phyloP scores from a whole-genome alignment of 768 basidiomycete genomes.

The Naganishia friedmannii region DNA sequence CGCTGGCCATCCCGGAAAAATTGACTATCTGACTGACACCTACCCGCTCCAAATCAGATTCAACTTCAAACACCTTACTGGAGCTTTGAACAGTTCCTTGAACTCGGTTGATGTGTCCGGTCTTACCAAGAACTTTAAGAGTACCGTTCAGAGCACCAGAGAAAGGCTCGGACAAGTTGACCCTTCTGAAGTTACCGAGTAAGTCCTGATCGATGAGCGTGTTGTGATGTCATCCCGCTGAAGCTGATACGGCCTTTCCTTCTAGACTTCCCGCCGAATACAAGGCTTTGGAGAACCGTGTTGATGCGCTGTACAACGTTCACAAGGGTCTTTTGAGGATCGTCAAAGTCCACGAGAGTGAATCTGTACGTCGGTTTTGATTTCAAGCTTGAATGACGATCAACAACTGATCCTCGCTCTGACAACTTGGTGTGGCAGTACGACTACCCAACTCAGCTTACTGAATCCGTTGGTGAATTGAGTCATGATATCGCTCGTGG shows the following conservation, averaged over 20 bases:
- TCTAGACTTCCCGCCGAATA: constrained; percentile 65
- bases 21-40: not conserved
- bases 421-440: constrained; percentile 50
- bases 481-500: constrained; percentile 44
- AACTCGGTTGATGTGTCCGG: constrained; percentile 46
- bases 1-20: too few species aligned
- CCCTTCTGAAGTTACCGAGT: constrained; percentile 89
- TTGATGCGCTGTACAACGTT: constrained; percentile 80
- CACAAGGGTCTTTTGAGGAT: constrained; percentile 78
- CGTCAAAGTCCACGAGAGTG: constrained; percentile 80
- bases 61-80: constrained; percentile 22
- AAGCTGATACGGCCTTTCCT: not conserved
- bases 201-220: constrained; percentile 60
- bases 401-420: not conserved
- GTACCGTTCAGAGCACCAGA: constrained; percentile 50
- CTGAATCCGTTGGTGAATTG: constrained; percentile 48
- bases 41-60: not conserved
- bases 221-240: not conserved
- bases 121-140: constrained; percentile 45
- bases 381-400: not conserved
- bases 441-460: constrained; percentile 69
- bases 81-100: constrained; percentile 20
- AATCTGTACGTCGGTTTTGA: constrained; percentile 55
- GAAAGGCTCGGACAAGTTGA: constrained; percentile 86
- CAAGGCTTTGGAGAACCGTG: constrained; percentile 88